A percentile compares a stretch with the other conserved stretches of the same genome.
Evolutionary conservation across 2,329 filamentous ascomycete species (phyloP).

Genomic region (Monosporascus cannonballus): DNA sequence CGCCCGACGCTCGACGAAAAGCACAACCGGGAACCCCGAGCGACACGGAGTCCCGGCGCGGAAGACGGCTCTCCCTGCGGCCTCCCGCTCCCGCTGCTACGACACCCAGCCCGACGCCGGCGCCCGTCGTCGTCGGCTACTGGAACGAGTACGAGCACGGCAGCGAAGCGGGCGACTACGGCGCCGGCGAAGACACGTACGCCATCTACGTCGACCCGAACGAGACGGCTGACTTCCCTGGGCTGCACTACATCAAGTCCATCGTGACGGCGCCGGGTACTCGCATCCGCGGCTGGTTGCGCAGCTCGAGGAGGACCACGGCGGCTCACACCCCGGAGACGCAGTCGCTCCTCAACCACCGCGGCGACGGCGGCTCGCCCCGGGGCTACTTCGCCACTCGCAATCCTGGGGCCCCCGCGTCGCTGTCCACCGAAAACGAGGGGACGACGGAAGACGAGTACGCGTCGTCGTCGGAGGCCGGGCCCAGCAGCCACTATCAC

Average conservation of each 20-base stretch:
- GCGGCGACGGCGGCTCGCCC: constrained; percentile 1
- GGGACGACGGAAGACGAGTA: constrained; percentile 39
- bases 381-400: constrained; percentile 24
- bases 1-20: constrained; percentile 13
- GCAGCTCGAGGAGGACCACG: constrained; percentile 9
- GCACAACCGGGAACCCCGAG: constrained; percentile 7
- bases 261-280: constrained; percentile 44
- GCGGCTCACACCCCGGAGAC: constrained; percentile 12
- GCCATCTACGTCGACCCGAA: constrained; percentile 71
- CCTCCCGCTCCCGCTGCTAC: background rate
- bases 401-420: constrained; percentile 3
- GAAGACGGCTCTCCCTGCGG: constrained; percentile 14
- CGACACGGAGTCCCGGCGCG: constrained; percentile 5
- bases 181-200: constrained; percentile 56
- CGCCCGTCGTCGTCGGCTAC: constrained; percentile 38
- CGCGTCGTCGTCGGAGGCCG: constrained; percentile 42
- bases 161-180: constrained; percentile 52
- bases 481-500: constrained; percentile 7
- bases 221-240: constrained; percentile 53
- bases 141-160: constrained; percentile 88
- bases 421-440: constrained; percentile 13
- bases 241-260: constrained; percentile 53
- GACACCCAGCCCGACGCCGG: constrained; percentile 5
- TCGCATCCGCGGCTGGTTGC: constrained; percentile 47
- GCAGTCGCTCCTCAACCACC: constrained; percentile 20